phyloP scores from a whole-genome alignment of 148 eudicot species.

The Rhododendron vialii region DNA sequence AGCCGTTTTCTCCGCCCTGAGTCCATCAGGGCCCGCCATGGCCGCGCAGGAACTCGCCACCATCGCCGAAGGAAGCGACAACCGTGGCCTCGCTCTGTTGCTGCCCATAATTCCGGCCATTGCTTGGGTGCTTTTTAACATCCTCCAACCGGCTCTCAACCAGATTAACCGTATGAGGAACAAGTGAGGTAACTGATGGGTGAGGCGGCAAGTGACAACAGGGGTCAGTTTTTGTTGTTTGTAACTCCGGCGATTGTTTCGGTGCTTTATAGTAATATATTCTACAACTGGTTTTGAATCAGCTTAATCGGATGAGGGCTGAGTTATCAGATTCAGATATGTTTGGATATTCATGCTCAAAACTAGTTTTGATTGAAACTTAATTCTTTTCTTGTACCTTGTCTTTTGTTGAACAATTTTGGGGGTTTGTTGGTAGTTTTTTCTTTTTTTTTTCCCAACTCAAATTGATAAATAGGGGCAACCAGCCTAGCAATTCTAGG shows the following conservation, averaged over 20 bases:
- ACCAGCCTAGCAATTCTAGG: no score
- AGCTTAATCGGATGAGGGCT: conserved; percentile 11
- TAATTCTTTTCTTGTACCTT: background rate
- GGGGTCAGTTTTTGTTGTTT: conserved; percentile 31
- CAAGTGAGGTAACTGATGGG: conserved; percentile 36
- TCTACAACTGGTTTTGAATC: no score
- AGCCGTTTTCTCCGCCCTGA: conserved; percentile 59
- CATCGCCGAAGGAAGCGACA: conserved; percentile 56
- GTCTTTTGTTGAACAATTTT: background rate
- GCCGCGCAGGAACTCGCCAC: conserved; percentile 87
- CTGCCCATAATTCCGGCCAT: conserved; percentile 78
- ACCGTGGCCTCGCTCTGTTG: conserved; percentile 75
- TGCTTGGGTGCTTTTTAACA: conserved; percentile 87
- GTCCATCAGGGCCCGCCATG: conserved; percentile 57
- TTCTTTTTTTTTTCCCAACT: no score
- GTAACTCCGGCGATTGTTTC: no score
- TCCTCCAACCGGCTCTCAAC: conserved; percentile 83
- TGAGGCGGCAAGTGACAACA: conserved; percentile 29
- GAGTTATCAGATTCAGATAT: background rate
- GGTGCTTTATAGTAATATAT: no score
- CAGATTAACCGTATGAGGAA: conserved; percentile 71
- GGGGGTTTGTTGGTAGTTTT: background rate
- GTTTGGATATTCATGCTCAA: background rate
- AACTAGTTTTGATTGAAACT: background rate
- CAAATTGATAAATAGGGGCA: no score